These are phyloP conservation scores for Carex scoparia DNA, from an alignment of 176 grass and related monocot species.

Conservation along the genomic window DNA sequence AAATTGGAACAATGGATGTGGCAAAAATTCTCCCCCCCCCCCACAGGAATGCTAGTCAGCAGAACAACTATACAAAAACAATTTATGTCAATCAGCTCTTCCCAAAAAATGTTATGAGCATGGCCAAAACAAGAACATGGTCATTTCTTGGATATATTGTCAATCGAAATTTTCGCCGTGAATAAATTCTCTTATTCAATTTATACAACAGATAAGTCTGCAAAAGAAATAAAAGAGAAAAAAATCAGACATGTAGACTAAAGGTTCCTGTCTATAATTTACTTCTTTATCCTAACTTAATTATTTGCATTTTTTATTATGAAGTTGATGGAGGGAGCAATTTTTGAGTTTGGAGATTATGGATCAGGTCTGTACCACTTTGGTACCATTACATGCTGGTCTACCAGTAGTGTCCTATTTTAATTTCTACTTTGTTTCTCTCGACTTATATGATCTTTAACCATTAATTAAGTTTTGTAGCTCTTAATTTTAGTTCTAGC, in stretches of 20 bases:
- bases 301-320: not conserved
- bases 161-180: slow-evolving; percentile 68
- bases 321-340: too few species aligned
- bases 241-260: not conserved
- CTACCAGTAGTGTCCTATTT: not conserved
- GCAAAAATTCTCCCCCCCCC: not conserved
- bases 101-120: slow-evolving; percentile 65
- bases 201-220: slow-evolving; percentile 87
- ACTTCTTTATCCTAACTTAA: not conserved
- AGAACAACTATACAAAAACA: not conserved
- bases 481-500: not conserved
- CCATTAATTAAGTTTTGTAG: not conserved
- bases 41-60: not conserved
- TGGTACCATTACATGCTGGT: not conserved
- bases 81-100: slow-evolving; percentile 25
- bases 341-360: not conserved
- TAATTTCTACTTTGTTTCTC: not conserved
- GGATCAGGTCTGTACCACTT: not conserved
- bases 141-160: slow-evolving; percentile 92
- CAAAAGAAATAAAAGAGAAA: slow-evolving; percentile 13
- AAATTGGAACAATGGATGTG: not conserved
- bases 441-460: not conserved
- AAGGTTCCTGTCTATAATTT: not conserved
- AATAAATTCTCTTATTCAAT: slow-evolving; percentile 71
- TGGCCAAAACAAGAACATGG: slow-evolving; percentile 56